A percentile compares a stretch with the other conserved stretches of the same genome.
Conservation (phyloP, 2,329 filamentous ascomycete genomes). For the Diaporthe batatas region DNA sequence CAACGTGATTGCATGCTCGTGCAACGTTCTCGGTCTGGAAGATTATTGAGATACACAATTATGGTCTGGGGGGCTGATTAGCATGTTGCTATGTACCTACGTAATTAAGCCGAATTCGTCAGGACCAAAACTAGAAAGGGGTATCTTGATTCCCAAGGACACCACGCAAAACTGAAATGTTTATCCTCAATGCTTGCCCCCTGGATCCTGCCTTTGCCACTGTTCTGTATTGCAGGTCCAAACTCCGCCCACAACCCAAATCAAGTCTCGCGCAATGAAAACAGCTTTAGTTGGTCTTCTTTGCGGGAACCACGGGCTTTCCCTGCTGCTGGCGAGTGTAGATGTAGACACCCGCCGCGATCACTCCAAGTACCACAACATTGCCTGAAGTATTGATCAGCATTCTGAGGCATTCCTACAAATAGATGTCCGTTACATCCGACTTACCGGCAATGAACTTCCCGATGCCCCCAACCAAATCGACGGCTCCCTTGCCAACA, state of each 20-base stretch:
- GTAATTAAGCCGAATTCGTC: neutral
- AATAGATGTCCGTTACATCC: neutral
- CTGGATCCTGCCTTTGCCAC: too few relatives aligned
- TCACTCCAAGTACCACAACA: slow-evolving; percentile 51
- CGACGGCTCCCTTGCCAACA: slow-evolving; percentile 52
- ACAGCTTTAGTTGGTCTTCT: slow-evolving; percentile 41
- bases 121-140: slow-evolving; percentile 1
- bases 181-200: neutral
- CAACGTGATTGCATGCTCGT: neutral
- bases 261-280: neutral
- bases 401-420: neutral
- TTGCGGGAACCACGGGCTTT: slow-evolving; percentile 41
- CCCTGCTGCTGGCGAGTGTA: slow-evolving; percentile 50
- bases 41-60: neutral
- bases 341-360: slow-evolving; percentile 50
- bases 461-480: slow-evolving; percentile 55
- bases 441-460: slow-evolving; percentile 56
- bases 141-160: slow-evolving; percentile 15
- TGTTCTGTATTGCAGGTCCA: too few relatives aligned
- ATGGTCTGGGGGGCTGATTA: neutral
- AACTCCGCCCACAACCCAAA: neutral
- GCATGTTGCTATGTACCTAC: slow-evolving; percentile 1
- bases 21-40: neutral
- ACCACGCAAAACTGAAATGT: slow-evolving; percentile 1
- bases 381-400: slow-evolving; percentile 49